Evolutionary conservation across 768 basidiomycete species (phyloP).

Genomic region (Pholiota molesta): DNA sequence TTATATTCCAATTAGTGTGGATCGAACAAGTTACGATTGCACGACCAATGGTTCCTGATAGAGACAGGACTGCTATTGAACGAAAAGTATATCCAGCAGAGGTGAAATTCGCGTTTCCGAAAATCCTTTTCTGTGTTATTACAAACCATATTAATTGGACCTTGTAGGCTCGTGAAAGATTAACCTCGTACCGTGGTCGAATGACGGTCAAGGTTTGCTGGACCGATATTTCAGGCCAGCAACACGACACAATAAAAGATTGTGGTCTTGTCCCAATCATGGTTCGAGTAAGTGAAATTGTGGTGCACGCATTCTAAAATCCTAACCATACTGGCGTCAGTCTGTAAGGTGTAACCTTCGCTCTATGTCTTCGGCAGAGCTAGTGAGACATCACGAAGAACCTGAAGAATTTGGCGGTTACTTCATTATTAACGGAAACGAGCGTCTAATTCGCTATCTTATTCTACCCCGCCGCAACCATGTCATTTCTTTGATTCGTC

Average conservation of each 20-base stretch:
- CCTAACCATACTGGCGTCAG: conserved; percentile 37
- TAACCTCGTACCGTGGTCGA: conserved; percentile 89
- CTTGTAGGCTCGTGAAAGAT: conserved; percentile 84
- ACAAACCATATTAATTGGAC: conserved; percentile 1
- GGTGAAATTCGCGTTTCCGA: conserved; percentile 41
- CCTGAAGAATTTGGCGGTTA: conserved; percentile 99
- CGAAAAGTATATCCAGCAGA: conserved; percentile 87
- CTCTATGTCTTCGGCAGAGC: conserved; percentile 79
- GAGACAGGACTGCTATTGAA: conserved; percentile 73
- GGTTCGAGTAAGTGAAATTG: conserved; percentile 75
- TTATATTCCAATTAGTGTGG: conserved; percentile 64
- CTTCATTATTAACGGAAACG: conserved; percentile 98
- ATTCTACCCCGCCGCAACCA: conserved; percentile 96
- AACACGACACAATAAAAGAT: conserved; percentile 74
- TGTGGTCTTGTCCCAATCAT: conserved; percentile 95
- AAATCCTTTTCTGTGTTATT: not conserved
- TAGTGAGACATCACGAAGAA: conserved; percentile 92
- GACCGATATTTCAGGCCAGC: conserved; percentile 73
- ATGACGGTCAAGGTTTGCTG: conserved; percentile 89
- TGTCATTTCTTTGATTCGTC: conserved; percentile 89
- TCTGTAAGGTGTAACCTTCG: conserved; percentile 93
- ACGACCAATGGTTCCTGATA: conserved; percentile 86
- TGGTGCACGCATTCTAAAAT: not conserved
- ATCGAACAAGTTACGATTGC: conserved; percentile 85
- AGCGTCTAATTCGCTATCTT: conserved; percentile 96